Percentiles rank a stretch among this genome's conserved stretches.
Evolutionary conservation across 805 yeast species (phyloP).

Genomic region (Kregervanrija fluxuum): DNA sequence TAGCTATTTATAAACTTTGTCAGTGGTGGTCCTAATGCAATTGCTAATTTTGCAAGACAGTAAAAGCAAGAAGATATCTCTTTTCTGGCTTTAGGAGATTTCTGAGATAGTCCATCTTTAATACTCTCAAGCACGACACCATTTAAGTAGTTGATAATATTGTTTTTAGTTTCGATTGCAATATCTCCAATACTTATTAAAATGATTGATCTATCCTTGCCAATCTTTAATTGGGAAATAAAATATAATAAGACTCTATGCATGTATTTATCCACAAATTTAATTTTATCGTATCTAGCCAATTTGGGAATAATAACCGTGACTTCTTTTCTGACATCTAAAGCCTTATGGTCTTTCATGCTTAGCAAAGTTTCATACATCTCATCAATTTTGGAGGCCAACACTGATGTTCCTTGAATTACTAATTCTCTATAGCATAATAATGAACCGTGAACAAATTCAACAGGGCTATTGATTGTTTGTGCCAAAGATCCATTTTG

Average conservation of each 20-base stretch:
- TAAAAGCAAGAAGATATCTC: constrained; percentile 83
- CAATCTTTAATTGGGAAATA: constrained; percentile 65
- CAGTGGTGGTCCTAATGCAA: constrained; percentile 87
- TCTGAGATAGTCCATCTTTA: constrained; percentile 66
- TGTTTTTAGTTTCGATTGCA: constrained; percentile 70
- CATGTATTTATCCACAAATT: constrained; percentile 74
- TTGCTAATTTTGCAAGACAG: constrained; percentile 79
- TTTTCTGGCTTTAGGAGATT: constrained; percentile 51
- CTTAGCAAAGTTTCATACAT: constrained; percentile 68
- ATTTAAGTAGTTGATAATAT: constrained; percentile 81
- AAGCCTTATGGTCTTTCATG: constrained; percentile 71
- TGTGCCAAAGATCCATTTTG: constrained; percentile 1
- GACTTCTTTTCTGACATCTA: constrained; percentile 76
- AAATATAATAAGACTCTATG: constrained; percentile 74
- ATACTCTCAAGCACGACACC: constrained; percentile 81
- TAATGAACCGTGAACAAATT: constrained; percentile 80
- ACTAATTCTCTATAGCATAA: constrained; percentile 77
- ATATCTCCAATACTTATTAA: constrained; percentile 80
- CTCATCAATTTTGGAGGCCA: constrained; percentile 64
- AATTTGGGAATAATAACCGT: constrained; percentile 75
- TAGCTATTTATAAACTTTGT: constrained; percentile 84
- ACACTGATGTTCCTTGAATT: constrained; percentile 60
- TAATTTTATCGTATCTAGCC: constrained; percentile 67
- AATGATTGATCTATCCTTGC: constrained; percentile 67
- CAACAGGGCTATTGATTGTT: constrained; percentile 32